phyloP scores from a whole-genome alignment of 352 stramenopile genomes.

The Pythium volutum region DNA sequence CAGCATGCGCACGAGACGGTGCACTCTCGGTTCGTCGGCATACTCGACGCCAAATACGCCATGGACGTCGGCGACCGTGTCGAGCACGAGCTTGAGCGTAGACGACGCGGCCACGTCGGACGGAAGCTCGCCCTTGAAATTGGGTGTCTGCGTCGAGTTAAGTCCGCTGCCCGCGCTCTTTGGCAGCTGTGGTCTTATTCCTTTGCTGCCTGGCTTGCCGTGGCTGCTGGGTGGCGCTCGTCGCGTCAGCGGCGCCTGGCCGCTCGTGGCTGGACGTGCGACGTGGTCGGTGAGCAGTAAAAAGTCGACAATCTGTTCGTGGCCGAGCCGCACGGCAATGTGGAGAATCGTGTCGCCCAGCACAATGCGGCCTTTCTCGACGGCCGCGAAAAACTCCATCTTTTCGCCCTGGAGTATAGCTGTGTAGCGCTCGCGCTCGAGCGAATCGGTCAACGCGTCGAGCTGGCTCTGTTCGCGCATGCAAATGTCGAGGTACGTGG shows the following conservation, averaged over 20 bases:
- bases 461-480: slow-evolving; percentile 55
- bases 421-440: slow-evolving; percentile 43
- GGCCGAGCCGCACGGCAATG: slow-evolving; percentile 52
- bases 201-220: neutral
- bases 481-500: slow-evolving; percentile 75
- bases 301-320: slow-evolving; percentile 57
- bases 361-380: slow-evolving; percentile 53
- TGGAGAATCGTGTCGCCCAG: slow-evolving; percentile 75
- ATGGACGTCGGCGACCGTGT: slow-evolving; percentile 55
- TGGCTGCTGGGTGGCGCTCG: slow-evolving; percentile 6
- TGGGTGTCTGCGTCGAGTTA: slow-evolving; percentile 50
- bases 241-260: slow-evolving; percentile 9
- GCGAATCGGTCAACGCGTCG: slow-evolving; percentile 55
- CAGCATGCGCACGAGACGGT: slow-evolving; percentile 54
- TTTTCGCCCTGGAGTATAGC: slow-evolving; percentile 66
- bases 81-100: slow-evolving; percentile 45
- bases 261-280: slow-evolving; percentile 3
- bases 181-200: neutral
- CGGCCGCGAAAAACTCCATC: slow-evolving; percentile 68
- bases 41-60: slow-evolving; percentile 61
- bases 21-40: slow-evolving; percentile 55
- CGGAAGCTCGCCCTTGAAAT: slow-evolving; percentile 62
- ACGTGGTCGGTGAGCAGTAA: slow-evolving; percentile 54
- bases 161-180: slow-evolving; percentile 22
- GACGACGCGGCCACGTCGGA: slow-evolving; percentile 38